Percentiles rank a stretch among this genome's conserved stretches.
These are phyloP conservation scores for Phoenix dactylifera DNA, from an alignment of 176 grass and related monocot species.

Conservation along the genomic window DNA sequence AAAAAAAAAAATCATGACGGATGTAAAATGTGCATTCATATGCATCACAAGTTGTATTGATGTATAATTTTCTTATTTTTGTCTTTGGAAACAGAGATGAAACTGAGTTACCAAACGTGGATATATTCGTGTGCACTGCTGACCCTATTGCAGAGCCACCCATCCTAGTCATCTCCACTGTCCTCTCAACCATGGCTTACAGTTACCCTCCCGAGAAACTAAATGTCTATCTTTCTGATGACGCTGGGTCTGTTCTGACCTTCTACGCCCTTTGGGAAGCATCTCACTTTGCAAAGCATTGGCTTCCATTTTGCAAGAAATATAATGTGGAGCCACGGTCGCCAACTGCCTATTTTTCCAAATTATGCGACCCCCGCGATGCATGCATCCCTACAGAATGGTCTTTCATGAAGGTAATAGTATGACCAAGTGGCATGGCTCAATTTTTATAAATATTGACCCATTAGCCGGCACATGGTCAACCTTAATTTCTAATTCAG, in stretches of 20 bases:
- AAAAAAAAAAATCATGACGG: too few species aligned
- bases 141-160: slow-evolving; percentile 53
- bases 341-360: slow-evolving; percentile 44
- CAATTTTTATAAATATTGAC: too few species aligned
- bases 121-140: slow-evolving; percentile 65
- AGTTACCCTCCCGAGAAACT: slow-evolving; percentile 49
- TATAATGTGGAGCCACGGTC: slow-evolving; percentile 52
- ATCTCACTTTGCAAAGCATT: slow-evolving; percentile 40
- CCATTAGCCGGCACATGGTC: too few species aligned
- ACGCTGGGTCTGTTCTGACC: slow-evolving; percentile 51
- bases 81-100: slow-evolving; percentile 22
- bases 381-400: slow-evolving; percentile 19
- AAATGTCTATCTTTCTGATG: slow-evolving; percentile 67
- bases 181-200: slow-evolving; percentile 67
- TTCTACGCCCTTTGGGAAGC: slow-evolving; percentile 70
- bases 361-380: slow-evolving; percentile 12
- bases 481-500: too few species aligned
- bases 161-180: slow-evolving; percentile 44
- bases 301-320: slow-evolving; percentile 62
- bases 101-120: slow-evolving; percentile 41
- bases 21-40: too few species aligned
- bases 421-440: too few species aligned
- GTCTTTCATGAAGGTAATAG: slow-evolving; percentile 30
- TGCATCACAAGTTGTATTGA: too few species aligned
- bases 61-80: too few species aligned